Evolutionary conservation across 768 basidiomycete genomes (phyloP).

Genomic region (Leccinellum luteum): DNA sequence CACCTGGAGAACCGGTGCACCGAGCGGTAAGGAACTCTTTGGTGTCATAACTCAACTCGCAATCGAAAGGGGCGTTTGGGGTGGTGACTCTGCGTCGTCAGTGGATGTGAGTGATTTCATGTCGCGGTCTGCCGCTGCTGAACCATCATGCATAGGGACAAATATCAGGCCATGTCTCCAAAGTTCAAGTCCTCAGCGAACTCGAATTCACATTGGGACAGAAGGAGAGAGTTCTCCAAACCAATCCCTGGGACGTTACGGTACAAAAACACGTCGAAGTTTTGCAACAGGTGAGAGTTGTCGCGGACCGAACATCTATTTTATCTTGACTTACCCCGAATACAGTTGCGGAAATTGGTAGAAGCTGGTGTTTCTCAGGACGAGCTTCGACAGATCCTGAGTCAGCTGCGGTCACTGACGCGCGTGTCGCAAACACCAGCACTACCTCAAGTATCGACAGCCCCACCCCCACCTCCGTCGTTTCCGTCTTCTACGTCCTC

Average conservation of each 20-base stretch:
- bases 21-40: slow-evolving; percentile 80
- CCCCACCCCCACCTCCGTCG: slow-evolving; percentile 27
- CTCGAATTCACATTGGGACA: slow-evolving; percentile 79
- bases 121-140: background rate
- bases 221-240: slow-evolving; percentile 70
- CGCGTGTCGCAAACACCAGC: slow-evolving; percentile 39
- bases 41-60: slow-evolving; percentile 73
- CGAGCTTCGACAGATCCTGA: slow-evolving; percentile 73
- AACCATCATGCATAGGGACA: slow-evolving; percentile 29
- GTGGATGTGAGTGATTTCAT: slow-evolving; percentile 37
- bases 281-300: slow-evolving; percentile 68
- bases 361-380: slow-evolving; percentile 79
- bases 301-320: background rate
- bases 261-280: slow-evolving; percentile 73
- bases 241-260: slow-evolving; percentile 68
- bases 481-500: slow-evolving; percentile 24
- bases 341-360: slow-evolving; percentile 66
- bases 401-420: slow-evolving; percentile 63
- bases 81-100: slow-evolving; percentile 43
- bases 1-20: slow-evolving; percentile 90
- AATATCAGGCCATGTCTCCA: slow-evolving; percentile 53
- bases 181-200: slow-evolving; percentile 79
- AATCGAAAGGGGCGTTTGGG: slow-evolving; percentile 86
- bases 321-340: slow-evolving; percentile 6
- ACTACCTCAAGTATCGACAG: slow-evolving; percentile 31